Percentiles rank a stretch among this genome's conserved stretches.
phyloP scores from a whole-genome alignment of 2,329 filamentous ascomycete species.

The Penicillium sp. region DNA sequence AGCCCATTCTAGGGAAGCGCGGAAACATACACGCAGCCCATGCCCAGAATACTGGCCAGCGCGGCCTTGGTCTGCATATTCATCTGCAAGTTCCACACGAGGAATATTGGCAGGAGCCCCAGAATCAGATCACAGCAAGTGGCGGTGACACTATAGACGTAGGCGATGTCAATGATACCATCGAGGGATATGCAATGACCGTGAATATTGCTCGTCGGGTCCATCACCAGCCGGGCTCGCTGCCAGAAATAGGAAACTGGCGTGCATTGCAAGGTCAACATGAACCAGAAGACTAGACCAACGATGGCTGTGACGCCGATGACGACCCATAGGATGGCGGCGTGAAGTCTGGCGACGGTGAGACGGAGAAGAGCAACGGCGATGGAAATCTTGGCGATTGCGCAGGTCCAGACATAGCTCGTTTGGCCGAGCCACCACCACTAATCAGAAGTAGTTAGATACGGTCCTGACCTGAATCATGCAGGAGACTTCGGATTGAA shows the following conservation, averaged over 20 bases:
- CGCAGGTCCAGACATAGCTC: constrained; percentile 50
- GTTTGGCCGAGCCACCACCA: constrained; percentile 56
- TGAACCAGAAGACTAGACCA: constrained; percentile 48
- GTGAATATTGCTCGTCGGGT: constrained; percentile 1
- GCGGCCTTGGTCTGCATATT: constrained; percentile 49
- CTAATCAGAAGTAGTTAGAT: constrained; percentile 13
- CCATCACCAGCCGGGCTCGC: constrained; percentile 17
- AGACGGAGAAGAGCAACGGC: constrained; percentile 53
- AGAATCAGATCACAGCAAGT: constrained; percentile 51
- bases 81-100: constrained; percentile 54
- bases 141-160: constrained; percentile 49
- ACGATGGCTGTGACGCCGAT: constrained; percentile 46
- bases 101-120: constrained; percentile 51
- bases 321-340: constrained; percentile 29
- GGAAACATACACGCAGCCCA: constrained; percentile 50
- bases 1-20: background rate
- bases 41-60: constrained; percentile 51
- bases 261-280: constrained; percentile 52
- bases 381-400: constrained; percentile 50
- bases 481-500: background rate
- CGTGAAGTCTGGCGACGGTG: constrained; percentile 30
- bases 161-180: constrained; percentile 51
- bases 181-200: constrained; percentile 42
- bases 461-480: background rate
- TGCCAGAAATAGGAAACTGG: constrained; percentile 53